Evolutionary conservation across 257 asterid species (phyloP).

Genomic region (Solanum bukasovii): DNA sequence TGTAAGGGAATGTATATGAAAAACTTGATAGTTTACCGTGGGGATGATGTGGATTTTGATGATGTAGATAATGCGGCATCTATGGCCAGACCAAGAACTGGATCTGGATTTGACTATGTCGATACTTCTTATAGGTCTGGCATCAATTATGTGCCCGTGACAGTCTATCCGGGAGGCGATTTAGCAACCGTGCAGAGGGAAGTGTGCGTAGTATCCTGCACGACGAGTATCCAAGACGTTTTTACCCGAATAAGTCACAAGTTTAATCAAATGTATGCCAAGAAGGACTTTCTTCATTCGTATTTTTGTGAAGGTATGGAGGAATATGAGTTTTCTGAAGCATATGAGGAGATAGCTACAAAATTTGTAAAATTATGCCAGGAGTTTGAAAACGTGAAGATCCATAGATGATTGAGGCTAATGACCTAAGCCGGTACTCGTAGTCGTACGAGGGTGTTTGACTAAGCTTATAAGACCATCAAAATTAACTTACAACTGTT

Average conservation of each 20-base stretch:
- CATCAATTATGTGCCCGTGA: neutral
- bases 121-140: neutral
- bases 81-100: neutral
- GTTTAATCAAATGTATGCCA: neutral
- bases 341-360: neutral
- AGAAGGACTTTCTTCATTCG: neutral
- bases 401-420: too few species aligned
- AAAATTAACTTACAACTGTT: too few species aligned
- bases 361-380: too few species aligned
- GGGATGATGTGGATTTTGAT: neutral
- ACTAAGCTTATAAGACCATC: too few species aligned
- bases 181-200: neutral
- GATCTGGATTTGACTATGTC: too few species aligned
- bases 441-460: too few species aligned
- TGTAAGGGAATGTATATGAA: accelerated
- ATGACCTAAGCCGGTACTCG: too few species aligned
- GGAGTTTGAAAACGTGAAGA: too few species aligned
- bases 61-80: neutral
- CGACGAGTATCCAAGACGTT: neutral
- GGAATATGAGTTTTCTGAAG: neutral
- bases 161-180: neutral
- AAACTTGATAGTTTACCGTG: neutral
- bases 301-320: neutral
- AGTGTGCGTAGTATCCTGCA: neutral
- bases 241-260: neutral